These are phyloP conservation scores for Erythrophleum ivorense DNA, from an alignment of 331 rosid species.

Conservation along the genomic window DNA sequence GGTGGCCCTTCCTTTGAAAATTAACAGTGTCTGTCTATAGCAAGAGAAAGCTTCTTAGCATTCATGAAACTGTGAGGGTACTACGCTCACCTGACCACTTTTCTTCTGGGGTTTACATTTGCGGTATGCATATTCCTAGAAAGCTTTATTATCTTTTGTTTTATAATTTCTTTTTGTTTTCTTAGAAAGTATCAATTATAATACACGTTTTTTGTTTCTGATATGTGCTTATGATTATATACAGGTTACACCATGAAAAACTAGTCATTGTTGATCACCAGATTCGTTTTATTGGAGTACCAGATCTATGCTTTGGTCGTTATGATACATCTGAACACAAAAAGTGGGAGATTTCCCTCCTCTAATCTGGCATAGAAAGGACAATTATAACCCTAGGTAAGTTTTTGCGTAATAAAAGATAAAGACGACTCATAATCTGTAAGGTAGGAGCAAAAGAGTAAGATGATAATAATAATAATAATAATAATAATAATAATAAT, in stretches of 20 bases:
- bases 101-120: slow-evolving; percentile 86
- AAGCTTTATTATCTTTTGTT: slow-evolving; percentile 33
- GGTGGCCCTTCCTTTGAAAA: slow-evolving; percentile 97
- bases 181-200: slow-evolving; percentile 17
- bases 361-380: slow-evolving; percentile 90
- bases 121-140: slow-evolving; percentile 64
- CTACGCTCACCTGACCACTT: slow-evolving; percentile 98
- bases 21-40: slow-evolving; percentile 84
- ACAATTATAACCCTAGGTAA: slow-evolving; percentile 98
- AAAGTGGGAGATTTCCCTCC: slow-evolving; percentile 85
- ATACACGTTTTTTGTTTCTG: slow-evolving; percentile 48
- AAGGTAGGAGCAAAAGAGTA: background rate
- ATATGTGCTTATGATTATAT: slow-evolving; percentile 50
- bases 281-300: slow-evolving; percentile 94
- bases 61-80: slow-evolving; percentile 98
- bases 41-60: slow-evolving; percentile 88
- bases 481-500: no score
- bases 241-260: slow-evolving; percentile 99
- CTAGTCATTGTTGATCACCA: slow-evolving; percentile 95
- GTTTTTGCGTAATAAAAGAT: slow-evolving; percentile 34
- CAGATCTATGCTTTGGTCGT: slow-evolving; percentile 99
- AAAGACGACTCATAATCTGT: background rate
- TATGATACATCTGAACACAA: slow-evolving; percentile 91
- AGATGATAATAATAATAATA: no score
- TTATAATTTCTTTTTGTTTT: slow-evolving; percentile 2